Percentiles rank a stretch among this genome's conserved stretches.
Conservation (phyloP, 495 filamentous ascomycete genomes). For the Aspergillus kassunensis region DNA sequence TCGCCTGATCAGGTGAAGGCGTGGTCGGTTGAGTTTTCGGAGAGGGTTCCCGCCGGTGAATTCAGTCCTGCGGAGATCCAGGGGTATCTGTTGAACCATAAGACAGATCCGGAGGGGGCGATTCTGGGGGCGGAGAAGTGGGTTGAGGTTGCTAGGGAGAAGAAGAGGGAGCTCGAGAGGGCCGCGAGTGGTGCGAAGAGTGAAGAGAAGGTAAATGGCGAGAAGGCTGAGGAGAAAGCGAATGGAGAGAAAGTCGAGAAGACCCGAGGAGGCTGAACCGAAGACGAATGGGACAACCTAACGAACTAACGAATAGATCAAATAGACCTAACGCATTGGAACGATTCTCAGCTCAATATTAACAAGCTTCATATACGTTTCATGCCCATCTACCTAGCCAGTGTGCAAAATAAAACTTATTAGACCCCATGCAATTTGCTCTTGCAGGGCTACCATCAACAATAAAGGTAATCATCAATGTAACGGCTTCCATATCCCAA, state of each 20-base stretch:
- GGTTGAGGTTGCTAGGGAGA: conserved; percentile 30
- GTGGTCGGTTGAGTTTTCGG: conserved; percentile 56
- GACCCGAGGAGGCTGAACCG: background rate
- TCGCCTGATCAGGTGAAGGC: conserved; percentile 26
- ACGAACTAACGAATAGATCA: too few relatives aligned
- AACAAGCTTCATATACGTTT: too few relatives aligned
- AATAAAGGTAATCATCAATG: too few relatives aligned
- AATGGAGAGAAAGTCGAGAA: background rate
- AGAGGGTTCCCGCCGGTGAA: conserved; percentile 54
- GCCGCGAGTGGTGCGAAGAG: background rate
- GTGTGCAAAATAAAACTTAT: too few relatives aligned
- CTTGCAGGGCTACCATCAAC: too few relatives aligned
- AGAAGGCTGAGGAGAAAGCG: background rate
- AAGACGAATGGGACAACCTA: background rate
- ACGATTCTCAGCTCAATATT: too few relatives aligned
- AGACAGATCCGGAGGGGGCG: conserved; percentile 56
- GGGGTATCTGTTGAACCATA: conserved; percentile 67
- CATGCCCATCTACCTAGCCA: too few relatives aligned
- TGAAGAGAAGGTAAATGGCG: background rate
- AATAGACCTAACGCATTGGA: too few relatives aligned
- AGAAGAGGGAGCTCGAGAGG: conserved; percentile 5
- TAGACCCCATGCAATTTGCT: too few relatives aligned
- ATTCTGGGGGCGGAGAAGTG: conserved; percentile 54
- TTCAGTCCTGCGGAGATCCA: conserved; percentile 78
- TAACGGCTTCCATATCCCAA: too few relatives aligned